Percentiles rank a stretch among this genome's conserved stretches.
Evolutionary conservation across 768 basidiomycete species (phyloP).

Genomic region (Russula virescens): DNA sequence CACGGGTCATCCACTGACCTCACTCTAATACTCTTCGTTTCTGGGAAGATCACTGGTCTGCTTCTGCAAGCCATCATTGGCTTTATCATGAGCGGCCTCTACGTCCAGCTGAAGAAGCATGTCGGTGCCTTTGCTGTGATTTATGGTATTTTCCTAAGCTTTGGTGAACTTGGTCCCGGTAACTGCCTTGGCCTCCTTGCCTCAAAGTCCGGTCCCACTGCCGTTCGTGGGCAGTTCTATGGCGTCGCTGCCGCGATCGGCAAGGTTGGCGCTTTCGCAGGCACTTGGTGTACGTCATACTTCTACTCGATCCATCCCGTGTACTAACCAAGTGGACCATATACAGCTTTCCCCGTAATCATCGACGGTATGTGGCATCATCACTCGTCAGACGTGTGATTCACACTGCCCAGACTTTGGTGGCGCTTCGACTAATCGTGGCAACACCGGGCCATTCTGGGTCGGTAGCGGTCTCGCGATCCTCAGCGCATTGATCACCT

Average conservation of each 20-base stretch:
- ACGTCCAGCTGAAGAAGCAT: conserved; percentile 52
- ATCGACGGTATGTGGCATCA: conserved; percentile 42
- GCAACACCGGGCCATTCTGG: conserved; percentile 86
- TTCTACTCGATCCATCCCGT: not conserved
- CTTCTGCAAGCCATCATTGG: conserved; percentile 66
- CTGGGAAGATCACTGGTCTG: conserved; percentile 68
- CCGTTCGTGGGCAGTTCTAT: conserved; percentile 80
- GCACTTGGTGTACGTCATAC: conserved; percentile 61
- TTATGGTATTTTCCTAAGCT: conserved; percentile 86
- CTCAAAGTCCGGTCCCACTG: conserved; percentile 80
- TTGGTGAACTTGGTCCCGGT: conserved; percentile 87
- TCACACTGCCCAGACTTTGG: conserved; percentile 48
- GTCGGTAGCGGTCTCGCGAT: conserved; percentile 78
- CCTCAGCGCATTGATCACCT: conserved; percentile 66
- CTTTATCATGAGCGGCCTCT: conserved; percentile 87
- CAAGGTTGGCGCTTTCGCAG: conserved; percentile 78
- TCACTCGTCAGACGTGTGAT: conserved; percentile 3
- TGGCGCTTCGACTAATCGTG: conserved; percentile 43
- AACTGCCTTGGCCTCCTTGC: conserved; percentile 84
- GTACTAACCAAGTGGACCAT: not conserved
- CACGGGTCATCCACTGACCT: conserved; percentile 6
- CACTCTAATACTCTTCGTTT: not conserved
- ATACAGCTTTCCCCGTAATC: conserved; percentile 58
- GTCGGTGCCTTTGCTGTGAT: conserved; percentile 79
- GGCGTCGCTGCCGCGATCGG: conserved; percentile 82